These are phyloP conservation scores for Cercospora sp. DNA, from an alignment of 2,329 filamentous ascomycete genomes.

Conservation along the genomic window DNA sequence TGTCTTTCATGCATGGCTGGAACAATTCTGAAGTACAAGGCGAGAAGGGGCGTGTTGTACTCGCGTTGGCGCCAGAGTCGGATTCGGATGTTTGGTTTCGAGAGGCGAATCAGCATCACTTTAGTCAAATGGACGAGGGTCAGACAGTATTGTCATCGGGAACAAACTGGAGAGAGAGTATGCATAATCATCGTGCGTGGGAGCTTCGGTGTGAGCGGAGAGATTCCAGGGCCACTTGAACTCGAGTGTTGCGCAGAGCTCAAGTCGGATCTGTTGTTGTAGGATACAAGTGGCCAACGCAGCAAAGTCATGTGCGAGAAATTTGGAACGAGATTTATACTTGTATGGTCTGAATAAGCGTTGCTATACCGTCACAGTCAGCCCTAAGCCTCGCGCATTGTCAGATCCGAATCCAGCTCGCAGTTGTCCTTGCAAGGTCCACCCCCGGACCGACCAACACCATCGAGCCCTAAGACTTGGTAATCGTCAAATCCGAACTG, in stretches of 20 bases:
- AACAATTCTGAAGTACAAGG: not conserved
- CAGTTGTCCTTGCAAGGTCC: too few relatives aligned
- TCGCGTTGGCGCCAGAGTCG: not conserved
- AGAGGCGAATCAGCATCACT: not conserved
- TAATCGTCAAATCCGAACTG: not conserved
- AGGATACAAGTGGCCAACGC: too few relatives aligned
- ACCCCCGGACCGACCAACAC: too few relatives aligned
- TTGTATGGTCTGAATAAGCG: too few relatives aligned
- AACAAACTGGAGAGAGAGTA: not conserved
- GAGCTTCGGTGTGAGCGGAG: not conserved
- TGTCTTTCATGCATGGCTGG: constrained; percentile 6
- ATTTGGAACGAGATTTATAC: too few relatives aligned
- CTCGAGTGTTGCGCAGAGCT: too few relatives aligned
- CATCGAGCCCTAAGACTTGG: too few relatives aligned
- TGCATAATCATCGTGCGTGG: not conserved
- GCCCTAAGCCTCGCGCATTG: too few relatives aligned
- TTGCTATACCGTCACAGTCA: too few relatives aligned
- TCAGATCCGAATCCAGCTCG: too few relatives aligned
- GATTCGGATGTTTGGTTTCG: not conserved
- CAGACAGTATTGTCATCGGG: not conserved
- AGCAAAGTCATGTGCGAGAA: too few relatives aligned
- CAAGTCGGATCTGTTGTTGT: too few relatives aligned
- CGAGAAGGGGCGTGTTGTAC: not conserved
- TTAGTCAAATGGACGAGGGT: not conserved
- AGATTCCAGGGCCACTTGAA: not conserved